Base-by-base conservation (phyloP, 2,329 filamentous ascomycete genomes). In the Trichoderma cornu-damae region DNA sequence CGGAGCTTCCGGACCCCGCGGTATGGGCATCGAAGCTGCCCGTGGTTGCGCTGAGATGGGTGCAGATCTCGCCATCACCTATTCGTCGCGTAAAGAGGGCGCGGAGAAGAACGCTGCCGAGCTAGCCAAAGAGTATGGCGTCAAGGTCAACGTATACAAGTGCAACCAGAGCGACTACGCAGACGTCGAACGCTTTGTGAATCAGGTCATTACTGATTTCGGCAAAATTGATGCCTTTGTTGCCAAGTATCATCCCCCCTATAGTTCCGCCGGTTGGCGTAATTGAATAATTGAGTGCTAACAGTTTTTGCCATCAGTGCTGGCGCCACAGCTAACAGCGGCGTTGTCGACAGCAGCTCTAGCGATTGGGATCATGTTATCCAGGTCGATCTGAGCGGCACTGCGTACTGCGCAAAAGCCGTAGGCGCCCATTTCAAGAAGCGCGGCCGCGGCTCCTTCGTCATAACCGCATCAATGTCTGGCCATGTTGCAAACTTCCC, bases 221-320 rank as follows among this genome's bases (percentile, higher is more conserved):
- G 85, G 85, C 65, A 82, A 84, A 48, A 82, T 90, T 58, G 87
- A 90, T 62, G 81, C 86, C 60, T 89, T 91, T 64, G 81, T 91
- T 54, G 87, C 88, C 65, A 90, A 91, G 71, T 86, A 80, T 38
- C n/a, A 86, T 82, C 34, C 80, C 84, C 51, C 79, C 81, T 1
- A 82, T 77, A 6, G 11, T 16, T 11, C 20, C n/a, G n/a, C n/a
- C n/a, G n/a, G n/a, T n/a, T n/a, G n/a, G n/a, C n/a, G n/a, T n/a
- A n/a, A 24, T 12, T 14, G 24, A 26, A 28, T 16, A 8, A 34
- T 38, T 18, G 11, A 24, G 22, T 50, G 34, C 48, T 38, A 4
- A 51, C 44, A 20, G 11, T 2, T n/a, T 32, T 11, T 24, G 18
- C 20, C 32, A 11, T 9, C 59, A 75, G 72, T 71, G 86, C 87